Conservation (phyloP, 2,329 filamentous ascomycete species). For the Beauveria pseudobassiana region DNA sequence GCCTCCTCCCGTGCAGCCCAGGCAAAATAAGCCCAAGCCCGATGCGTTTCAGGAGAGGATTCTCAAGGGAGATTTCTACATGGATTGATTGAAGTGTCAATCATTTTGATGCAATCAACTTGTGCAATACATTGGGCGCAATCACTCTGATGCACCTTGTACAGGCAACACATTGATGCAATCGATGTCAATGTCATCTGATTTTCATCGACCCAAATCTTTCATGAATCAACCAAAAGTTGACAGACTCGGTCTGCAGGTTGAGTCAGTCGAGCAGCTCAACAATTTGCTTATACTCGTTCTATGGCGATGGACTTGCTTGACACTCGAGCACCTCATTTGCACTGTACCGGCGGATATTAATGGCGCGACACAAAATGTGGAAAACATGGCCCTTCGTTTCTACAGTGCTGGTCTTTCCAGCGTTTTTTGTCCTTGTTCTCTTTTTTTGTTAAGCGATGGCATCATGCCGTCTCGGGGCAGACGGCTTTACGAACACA, state of each 20-base stretch:
- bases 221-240: not conserved
- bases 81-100: constrained; percentile 57
- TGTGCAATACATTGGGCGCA: no score
- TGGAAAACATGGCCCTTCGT: constrained; percentile 1
- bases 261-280: not conserved
- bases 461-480: constrained; percentile 7
- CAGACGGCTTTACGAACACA: constrained; percentile 9
- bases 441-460: not conserved
- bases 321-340: not conserved
- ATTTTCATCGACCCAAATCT: not conserved
- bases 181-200: not conserved
- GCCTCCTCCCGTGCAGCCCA: constrained; percentile 36
- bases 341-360: constrained; percentile 3
- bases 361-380: constrained; percentile 1
- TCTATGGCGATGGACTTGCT: not conserved
- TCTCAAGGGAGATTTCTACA: constrained; percentile 94
- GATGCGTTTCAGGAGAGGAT: constrained; percentile 97
- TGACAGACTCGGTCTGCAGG: no score
- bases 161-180: no score
- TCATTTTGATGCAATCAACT: no score
- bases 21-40: constrained; percentile 52
- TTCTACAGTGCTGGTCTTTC: not conserved
- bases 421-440: not conserved
- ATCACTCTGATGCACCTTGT: no score
- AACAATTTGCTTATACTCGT: not conserved